Evolutionary conservation across 2,329 filamentous ascomycete genomes (phyloP), one percentile per base, ranked within the genome.

Genomic region (Colletotrichum sp.): DNA sequence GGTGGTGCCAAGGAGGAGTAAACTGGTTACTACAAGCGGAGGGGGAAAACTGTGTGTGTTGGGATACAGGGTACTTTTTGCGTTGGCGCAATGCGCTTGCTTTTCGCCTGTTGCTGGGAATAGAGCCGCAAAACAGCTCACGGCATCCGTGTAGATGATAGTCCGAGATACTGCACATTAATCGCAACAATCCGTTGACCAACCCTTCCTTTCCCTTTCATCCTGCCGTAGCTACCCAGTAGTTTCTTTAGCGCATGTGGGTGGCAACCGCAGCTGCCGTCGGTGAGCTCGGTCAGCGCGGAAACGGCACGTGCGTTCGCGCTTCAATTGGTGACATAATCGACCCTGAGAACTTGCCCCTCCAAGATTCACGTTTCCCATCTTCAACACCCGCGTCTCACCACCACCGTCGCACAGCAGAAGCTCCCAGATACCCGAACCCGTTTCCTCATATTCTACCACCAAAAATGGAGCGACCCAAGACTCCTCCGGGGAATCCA

Each of bases 1-100:
- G 92, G 92, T 73, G 92, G 92, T 81, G 92, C 87, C 81, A 94
- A 94, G 91, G 92, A 94, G 85, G 92, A 94, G 87, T 94, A 92
- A 83, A 82, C 26, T 28, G 30, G 18, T 69, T 28, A 10, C 21
- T 28, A 10, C 21, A 30, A 30, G 18, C 30, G 13, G 52, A 34
- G 13, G 43, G 21, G 38, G 43, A 52, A 65, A 64, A 52, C 9
- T n/a, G 13, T 34, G 26, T 26, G 21, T 43, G 36, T 30, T 38
- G 62, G 48, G 43, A 65, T 83, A 76, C 71, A 82, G 81, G 76
- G 87, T 77, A 48, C 34, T 58, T 61, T 69, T 48, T 14, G 63
- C 63, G 18, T 48, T 10, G 38, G 24, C 34, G 61, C 28, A 56
- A n/a, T 55, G 34, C 18, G 16, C 38, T 21, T 34, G 32, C 32